Evolutionary conservation across 2,329 filamentous ascomycete genomes (phyloP).

Genomic region (Cladosporium sp.): DNA sequence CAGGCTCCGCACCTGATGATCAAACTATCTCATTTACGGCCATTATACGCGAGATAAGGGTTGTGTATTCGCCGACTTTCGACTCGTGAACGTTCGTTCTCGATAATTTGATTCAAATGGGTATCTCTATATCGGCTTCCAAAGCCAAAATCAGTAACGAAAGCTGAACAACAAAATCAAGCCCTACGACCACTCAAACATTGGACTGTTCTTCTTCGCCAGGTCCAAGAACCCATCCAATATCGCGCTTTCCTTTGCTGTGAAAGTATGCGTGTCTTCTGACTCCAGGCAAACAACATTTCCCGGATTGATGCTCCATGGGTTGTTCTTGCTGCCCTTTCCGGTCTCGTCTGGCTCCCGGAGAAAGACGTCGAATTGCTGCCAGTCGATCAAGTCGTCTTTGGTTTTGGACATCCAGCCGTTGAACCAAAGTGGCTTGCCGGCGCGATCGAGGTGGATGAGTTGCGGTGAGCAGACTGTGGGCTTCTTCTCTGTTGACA

Average conservation of each 20-base stretch:
- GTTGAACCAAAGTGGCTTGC: slow-evolving; percentile 45
- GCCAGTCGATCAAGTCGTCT: slow-evolving; percentile 35
- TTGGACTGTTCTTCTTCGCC: slow-evolving; percentile 14
- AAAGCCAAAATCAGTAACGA: too few relatives aligned
- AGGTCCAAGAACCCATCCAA: slow-evolving; percentile 30
- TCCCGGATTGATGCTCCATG: slow-evolving; percentile 32
- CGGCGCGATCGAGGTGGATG: slow-evolving; percentile 39
- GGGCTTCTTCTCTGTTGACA: background rate
- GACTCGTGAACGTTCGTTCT: too few relatives aligned
- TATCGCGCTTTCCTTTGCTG: slow-evolving; percentile 22
- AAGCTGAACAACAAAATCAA: background rate
- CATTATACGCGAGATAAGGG: too few relatives aligned
- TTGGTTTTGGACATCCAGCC: slow-evolving; percentile 43
- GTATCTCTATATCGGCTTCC: too few relatives aligned
- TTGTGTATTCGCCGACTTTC: too few relatives aligned
- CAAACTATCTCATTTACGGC: too few relatives aligned
- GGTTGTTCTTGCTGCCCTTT: slow-evolving; percentile 19
- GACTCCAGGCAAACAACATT: slow-evolving; percentile 35
- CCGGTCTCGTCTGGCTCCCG: slow-evolving; percentile 27
- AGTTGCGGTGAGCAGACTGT: slow-evolving; percentile 43
- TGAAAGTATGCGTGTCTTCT: slow-evolving; percentile 25
- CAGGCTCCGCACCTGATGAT: too few relatives aligned
- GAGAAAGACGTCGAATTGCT: slow-evolving; percentile 34
- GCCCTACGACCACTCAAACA: background rate
- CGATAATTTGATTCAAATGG: too few relatives aligned